phyloP scores from a whole-genome alignment of 257 asterid species.

The Solanum virginianum region DNA sequence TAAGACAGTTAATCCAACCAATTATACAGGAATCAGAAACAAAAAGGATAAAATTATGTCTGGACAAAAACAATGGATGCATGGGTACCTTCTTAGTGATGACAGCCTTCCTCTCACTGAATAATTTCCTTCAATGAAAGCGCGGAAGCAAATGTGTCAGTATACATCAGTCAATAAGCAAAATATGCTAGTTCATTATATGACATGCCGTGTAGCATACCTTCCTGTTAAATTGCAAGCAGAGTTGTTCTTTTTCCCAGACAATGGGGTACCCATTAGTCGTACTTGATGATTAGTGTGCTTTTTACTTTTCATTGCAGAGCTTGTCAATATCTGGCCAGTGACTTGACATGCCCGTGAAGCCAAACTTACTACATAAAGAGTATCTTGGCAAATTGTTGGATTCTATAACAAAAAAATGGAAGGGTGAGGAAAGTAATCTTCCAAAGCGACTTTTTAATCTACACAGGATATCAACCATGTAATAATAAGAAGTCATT shows the following conservation, averaged over 20 bases:
- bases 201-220: conserved; percentile 18
- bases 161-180: neutral
- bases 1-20: neutral
- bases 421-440: neutral
- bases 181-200: neutral
- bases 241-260: conserved; percentile 32
- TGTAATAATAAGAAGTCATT: conserved; percentile 4
- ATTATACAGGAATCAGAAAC: neutral
- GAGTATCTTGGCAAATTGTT: conserved; percentile 57
- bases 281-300: conserved; percentile 29
- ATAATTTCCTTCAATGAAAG: conserved; percentile 46
- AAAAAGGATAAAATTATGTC: neutral
- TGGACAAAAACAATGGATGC: neutral
- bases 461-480: neutral
- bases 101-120: conserved; percentile 17
- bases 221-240: conserved; percentile 40
- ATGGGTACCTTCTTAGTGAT: conserved; percentile 37
- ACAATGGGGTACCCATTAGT: conserved; percentile 23
- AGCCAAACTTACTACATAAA: conserved; percentile 52
- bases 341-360: conserved; percentile 50
- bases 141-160: conserved; percentile 1
- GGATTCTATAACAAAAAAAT: conserved; percentile 39
- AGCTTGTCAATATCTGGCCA: conserved; percentile 38
- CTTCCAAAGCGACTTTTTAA: neutral
- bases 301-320: conserved; percentile 29